phyloP scores from a whole-genome alignment of 768 basidiomycete species.

The Leccinum variicolor region DNA sequence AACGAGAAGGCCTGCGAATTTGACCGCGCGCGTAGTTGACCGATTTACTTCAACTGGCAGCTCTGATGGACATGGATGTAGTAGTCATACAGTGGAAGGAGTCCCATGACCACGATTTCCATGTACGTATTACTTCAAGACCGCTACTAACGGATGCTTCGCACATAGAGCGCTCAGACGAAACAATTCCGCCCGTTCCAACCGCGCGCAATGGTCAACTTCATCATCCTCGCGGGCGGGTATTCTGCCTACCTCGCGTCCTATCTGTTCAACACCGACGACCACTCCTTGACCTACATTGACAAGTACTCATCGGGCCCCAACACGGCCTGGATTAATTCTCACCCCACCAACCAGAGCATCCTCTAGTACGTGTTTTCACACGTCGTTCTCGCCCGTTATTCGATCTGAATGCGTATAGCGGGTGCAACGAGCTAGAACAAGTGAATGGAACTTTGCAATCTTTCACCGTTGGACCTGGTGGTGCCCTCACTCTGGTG shows the following conservation, averaged over 20 bases:
- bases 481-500: slow-evolving; percentile 45
- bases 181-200: no score
- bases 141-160: no score
- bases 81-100: no score
- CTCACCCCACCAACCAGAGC: slow-evolving; percentile 52
- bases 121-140: no score
- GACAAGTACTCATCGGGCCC: slow-evolving; percentile 40
- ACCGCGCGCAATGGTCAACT: slow-evolving; percentile 50
- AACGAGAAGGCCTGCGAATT: no score
- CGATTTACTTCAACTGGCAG: no score
- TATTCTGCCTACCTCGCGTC: slow-evolving; percentile 58
- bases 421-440: slow-evolving; percentile 54
- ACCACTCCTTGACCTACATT: slow-evolving; percentile 44
- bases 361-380: slow-evolving; percentile 53
- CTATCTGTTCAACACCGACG: slow-evolving; percentile 56
- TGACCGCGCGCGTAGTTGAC: no score
- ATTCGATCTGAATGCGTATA: slow-evolving; percentile 19
- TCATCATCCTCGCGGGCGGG: slow-evolving; percentile 67
- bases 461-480: slow-evolving; percentile 47
- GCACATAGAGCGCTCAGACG: not conserved
- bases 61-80: no score
- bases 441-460: slow-evolving; percentile 44
- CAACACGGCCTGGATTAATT: slow-evolving; percentile 60
- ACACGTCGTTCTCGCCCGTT: not conserved
- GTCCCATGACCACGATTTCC: no score